These are phyloP conservation scores for Stellera chamaejasme DNA, from an alignment of 345 rosid species.

Conservation along the genomic window DNA sequence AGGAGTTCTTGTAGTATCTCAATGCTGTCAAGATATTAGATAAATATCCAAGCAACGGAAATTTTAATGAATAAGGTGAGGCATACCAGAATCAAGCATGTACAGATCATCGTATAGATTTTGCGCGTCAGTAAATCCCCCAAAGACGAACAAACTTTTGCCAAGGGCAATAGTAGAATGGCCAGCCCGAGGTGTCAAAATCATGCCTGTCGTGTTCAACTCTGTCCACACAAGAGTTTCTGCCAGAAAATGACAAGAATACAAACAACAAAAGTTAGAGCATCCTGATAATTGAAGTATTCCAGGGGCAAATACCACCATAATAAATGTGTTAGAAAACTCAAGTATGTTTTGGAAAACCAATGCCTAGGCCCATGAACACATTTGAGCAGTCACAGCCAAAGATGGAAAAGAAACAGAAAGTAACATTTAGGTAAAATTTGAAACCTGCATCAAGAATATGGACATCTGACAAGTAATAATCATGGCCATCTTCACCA, in stretches of 20 bases:
- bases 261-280: neutral
- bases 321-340: neutral
- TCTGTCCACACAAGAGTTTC: constrained; percentile 91
- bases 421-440: constrained; percentile 2
- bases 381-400: neutral
- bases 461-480: constrained; percentile 90
- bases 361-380: neutral
- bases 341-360: neutral
- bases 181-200: constrained; percentile 93
- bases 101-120: constrained; percentile 80
- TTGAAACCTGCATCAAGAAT: constrained; percentile 79
- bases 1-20: too few species aligned
- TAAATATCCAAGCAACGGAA: neutral
- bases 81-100: constrained; percentile 86
- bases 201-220: constrained; percentile 66
- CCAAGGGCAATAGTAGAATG: constrained; percentile 85
- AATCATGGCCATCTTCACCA: constrained; percentile 96
- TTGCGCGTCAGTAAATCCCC: constrained; percentile 95
- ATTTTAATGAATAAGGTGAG: neutral
- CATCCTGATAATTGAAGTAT: neutral
- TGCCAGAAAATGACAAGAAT: constrained; percentile 17
- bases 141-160: constrained; percentile 80
- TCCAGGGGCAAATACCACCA: neutral
- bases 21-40: neutral
- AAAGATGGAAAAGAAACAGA: neutral